Base-by-base conservation (phyloP, 176 grass and related monocot genomes). In the Zea mays region DNA sequence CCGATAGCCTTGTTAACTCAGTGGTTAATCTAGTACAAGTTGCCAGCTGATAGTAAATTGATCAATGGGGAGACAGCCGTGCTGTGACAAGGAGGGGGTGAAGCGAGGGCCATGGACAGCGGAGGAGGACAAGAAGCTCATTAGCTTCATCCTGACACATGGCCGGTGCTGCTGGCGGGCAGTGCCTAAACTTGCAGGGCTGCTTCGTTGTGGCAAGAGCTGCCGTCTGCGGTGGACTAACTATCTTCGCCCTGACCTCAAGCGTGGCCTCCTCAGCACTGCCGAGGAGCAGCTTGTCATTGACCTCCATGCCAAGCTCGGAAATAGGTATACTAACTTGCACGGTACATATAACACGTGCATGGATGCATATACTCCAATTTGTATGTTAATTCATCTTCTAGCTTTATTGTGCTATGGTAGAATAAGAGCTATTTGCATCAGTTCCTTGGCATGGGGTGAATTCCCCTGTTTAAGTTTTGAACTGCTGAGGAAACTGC, bases 141-240 rank as follows among this genome's bases (percentile, higher is more conserved):
- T 93, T 56, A 83, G 64, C 41, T 94, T 94, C 83, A 88, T 94
- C 78, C 65, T 94, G 35, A 86, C 85, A 1, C 81, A 90, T 2
- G 88, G 88, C 7, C 91, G 78, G 1, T 90, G 89, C 82, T 96
- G 86, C 78, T 96, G 93, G 93, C 62, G 93, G 14, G 86, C 89
- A 0, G 84, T 96, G 52, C 93, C 93, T 15, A 87, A 87, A 85
- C 77, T 93, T 4, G 93, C 90, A 1, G 93, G 93, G 47, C 73
- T 97, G 41, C 43, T 86, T 66, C 82, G 90, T 37, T 97, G 89
- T 3, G 93, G 93, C 40, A 97, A 97, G 83, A 97, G 93, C 39
- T 97, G 93, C 48, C 64, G 93, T 68, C 80, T 97, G 16, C 83
- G 93, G 43, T 97, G 93, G 93, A 86, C 87, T 8, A 97, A 97